phyloP scores from a whole-genome alignment of 2,329 filamentous ascomycete genomes.

The Arthrobotrys entomopaga region DNA sequence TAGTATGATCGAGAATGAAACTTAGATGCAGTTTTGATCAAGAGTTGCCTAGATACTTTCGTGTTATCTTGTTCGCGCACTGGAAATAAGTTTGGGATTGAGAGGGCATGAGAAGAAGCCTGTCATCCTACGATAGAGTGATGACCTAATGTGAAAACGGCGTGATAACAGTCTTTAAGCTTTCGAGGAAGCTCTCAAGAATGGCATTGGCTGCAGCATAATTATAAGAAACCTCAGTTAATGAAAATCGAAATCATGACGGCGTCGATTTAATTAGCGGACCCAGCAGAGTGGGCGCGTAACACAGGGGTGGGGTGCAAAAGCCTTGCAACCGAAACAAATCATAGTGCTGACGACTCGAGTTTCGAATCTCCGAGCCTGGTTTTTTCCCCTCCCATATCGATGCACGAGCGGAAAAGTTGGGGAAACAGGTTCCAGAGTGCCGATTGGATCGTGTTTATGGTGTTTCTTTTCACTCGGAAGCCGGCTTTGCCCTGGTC shows the following conservation, averaged over 20 bases:
- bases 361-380: slow-evolving; percentile 18
- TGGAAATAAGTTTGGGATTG: too few species aligned
- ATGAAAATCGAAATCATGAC: background rate
- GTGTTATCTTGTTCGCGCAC: too few species aligned
- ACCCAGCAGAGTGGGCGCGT: slow-evolving; percentile 1
- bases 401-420: background rate
- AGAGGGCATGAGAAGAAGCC: too few species aligned
- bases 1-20: too few species aligned
- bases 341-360: slow-evolving; percentile 22
- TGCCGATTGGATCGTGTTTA: background rate
- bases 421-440: background rate
- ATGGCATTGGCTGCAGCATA: too few species aligned
- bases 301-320: background rate
- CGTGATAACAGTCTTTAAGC: too few species aligned
- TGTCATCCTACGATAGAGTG: too few species aligned
- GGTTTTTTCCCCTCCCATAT: background rate
- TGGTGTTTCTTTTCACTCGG: background rate
- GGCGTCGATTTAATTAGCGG: background rate
- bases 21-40: too few species aligned
- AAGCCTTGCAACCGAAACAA: slow-evolving; percentile 36
- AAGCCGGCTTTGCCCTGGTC: background rate
- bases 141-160: too few species aligned
- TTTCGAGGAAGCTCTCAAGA: too few species aligned
- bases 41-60: too few species aligned
- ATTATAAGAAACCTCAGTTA: background rate